Evolutionary conservation across 129 eudicot genomes (phyloP).

Genomic region (Ambrosia artemisiifolia): DNA sequence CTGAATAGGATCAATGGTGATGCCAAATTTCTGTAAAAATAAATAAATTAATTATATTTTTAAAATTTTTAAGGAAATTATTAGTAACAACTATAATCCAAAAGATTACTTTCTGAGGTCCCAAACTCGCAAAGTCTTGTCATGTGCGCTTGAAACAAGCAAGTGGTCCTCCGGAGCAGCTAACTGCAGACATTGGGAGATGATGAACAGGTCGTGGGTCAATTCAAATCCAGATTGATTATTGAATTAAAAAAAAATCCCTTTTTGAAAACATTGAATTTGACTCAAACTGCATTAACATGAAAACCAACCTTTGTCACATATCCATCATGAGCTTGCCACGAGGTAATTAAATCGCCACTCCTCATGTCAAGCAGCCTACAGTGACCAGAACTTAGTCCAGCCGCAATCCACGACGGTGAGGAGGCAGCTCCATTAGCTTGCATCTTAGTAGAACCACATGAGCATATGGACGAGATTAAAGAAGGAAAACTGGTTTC

Average conservation of each 20-base stretch:
- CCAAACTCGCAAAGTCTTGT: conserved; percentile 87
- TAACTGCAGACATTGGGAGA: conserved; percentile 47
- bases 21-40: conserved; percentile 50
- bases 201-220: not conserved
- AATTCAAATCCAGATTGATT: not conserved
- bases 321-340: conserved; percentile 99
- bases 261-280: not conserved
- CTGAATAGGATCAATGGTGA: conserved; percentile 56
- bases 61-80: not conserved
- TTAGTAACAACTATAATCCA: not conserved
- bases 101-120: conserved; percentile 77
- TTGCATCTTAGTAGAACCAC: conserved; percentile 50
- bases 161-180: conserved; percentile 89
- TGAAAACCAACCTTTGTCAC: conserved; percentile 69
- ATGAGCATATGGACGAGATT: conserved; percentile 82
- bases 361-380: conserved; percentile 85
- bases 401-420: conserved; percentile 93
- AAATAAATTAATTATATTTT: not conserved
- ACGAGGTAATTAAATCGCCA: conserved; percentile 77
- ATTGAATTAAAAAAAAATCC: not conserved
- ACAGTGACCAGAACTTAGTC: conserved; percentile 80
- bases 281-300: not conserved
- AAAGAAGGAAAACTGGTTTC: conserved; percentile 72
- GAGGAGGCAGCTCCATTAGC: conserved; percentile 39
- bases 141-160: conserved; percentile 93